Base-by-base conservation (phyloP, 495 filamentous ascomycete species). In the Podospora australis region DNA sequence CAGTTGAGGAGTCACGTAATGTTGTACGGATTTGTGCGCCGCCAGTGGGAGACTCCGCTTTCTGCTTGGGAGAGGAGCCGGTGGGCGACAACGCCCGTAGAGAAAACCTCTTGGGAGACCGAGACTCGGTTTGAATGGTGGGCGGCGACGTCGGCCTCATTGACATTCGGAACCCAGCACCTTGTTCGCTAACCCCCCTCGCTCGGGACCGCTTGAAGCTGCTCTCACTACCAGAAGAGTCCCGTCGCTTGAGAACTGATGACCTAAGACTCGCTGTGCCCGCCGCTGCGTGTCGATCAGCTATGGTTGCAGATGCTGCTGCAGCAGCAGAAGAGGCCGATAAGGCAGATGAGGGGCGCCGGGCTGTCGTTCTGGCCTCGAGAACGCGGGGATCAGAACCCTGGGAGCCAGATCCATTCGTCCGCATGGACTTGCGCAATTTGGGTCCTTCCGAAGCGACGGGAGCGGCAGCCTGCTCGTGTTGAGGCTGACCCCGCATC, bases 151-250 rank as follows among this genome's bases (percentile, higher is more conserved):
- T 22, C 26, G 60, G 53, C 29, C 71, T 60, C 66, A 74, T 66
- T 3, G 72, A 70, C 50, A 48, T 63, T 11, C 70, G 70, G 41
- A 75, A 66, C 5, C 53, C 52, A n/a, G 59, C 54, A 9, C 58
- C 58, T 11, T 57, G 50, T 5, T 45, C 52, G 19, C 36, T 49
- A n/a, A n/a, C 5, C 13, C 34, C 34, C 28, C 38, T 23, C n/a
- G 58, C 42, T 2, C 68, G 65, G 16, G 38, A 57, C 2, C 72
- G 69, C 35, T 69, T 71, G 35, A 76, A 76, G 50, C 72, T 76
- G 52, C 71, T 74, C 36, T 74, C 71, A 49, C 72, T 76, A 23
- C 57, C 63, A 20, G 69, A 66, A 4, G 72, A 76, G 7, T 57
- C 71, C 8, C 64, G 71, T 5, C 71, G 64, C 49, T 58, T 58